Evolutionary conservation across 305 asterid species (phyloP), one percentile per base, ranked within the genome.

Genomic region (Rubia balearica): DNA sequence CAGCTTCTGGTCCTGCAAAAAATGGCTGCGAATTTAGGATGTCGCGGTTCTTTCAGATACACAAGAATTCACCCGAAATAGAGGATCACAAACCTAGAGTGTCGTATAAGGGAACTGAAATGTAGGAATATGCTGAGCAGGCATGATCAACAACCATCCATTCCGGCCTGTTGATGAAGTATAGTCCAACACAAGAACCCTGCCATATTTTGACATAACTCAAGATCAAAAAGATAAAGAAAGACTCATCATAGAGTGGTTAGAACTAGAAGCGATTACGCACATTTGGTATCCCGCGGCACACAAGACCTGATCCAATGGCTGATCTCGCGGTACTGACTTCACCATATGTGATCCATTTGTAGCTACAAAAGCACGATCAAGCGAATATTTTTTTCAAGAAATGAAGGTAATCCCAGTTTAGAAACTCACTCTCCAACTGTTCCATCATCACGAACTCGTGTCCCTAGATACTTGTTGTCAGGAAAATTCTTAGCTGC

Each of bases 121-220:
- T 68, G 68, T 71, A 81, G 61, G 95, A 86, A 82, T 83, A 88
- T 0, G 92, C 88, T 13, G 89, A 81, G 83, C 95, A 88, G 78
- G 95, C 95, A 78, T 88, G 95, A 68, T 88, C 92, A 65, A 82
- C 83, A 62, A 88, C 70, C 22, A 85, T 67, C 95, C 95, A 85
- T 80, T 88, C 92, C 1, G 95, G 89, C 60, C 89, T 80, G 73
- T 88, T 88, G 67, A 86, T 79, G 21, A 88, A 86, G 77, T 86
- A 88, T 38, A 88, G 74, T 65, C 92, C 92, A 49, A 86, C 78
- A 74, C 85, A 77, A 24, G 85, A 83, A 56, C 92, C 95, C 95
- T 86, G 78, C 67, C 42, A 61, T 42, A 59, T 64, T 73, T 48
- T 8, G 41, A 71, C 51, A 75, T 27, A 59, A 45, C 40, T 27